Conservation (phyloP, 2,329 filamentous ascomycete species). For the Xylariaceae sp. region DNA sequence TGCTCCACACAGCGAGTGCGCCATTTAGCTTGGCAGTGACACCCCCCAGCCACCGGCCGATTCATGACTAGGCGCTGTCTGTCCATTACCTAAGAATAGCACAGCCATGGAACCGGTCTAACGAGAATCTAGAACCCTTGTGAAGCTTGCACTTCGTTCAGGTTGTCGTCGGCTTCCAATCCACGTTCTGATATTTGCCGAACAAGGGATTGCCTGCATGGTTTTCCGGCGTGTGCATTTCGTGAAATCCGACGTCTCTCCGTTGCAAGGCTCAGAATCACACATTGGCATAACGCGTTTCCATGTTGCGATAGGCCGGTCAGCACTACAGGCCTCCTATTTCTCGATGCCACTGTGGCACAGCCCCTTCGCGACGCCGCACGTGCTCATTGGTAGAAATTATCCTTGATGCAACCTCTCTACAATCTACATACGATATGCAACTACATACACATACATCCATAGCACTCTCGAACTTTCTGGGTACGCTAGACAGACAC, state of each 20-base stretch:
- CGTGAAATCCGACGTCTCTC: constrained; percentile 16
- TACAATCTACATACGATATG: not conserved
- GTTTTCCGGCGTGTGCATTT: constrained; percentile 19
- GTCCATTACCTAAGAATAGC: constrained; percentile 23
- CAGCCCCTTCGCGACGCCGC: not conserved
- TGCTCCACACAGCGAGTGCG: not conserved
- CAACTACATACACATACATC: not conserved
- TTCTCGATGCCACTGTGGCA: not conserved
- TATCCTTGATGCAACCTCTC: not conserved
- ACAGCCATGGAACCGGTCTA: not conserved
- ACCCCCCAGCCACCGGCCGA: constrained; percentile 13
- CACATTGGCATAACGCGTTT: constrained; percentile 12
- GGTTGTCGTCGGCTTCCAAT: constrained; percentile 18
- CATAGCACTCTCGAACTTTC: too few species aligned
- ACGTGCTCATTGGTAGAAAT: constrained; percentile 4
- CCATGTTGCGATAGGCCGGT: constrained; percentile 5
- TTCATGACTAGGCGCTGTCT: constrained; percentile 8
- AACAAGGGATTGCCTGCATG: constrained; percentile 21
- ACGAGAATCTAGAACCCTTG: constrained; percentile 7
- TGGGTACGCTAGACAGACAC: not conserved
- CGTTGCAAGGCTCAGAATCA: constrained; percentile 10
- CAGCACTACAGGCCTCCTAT: not conserved
- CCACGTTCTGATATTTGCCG: constrained; percentile 30
- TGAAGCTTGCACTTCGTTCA: constrained; percentile 13
- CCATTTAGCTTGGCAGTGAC: constrained; percentile 1